Evolutionary conservation across 2,329 filamentous ascomycete genomes (phyloP).

Genomic region (Hypoxylon sp.): DNA sequence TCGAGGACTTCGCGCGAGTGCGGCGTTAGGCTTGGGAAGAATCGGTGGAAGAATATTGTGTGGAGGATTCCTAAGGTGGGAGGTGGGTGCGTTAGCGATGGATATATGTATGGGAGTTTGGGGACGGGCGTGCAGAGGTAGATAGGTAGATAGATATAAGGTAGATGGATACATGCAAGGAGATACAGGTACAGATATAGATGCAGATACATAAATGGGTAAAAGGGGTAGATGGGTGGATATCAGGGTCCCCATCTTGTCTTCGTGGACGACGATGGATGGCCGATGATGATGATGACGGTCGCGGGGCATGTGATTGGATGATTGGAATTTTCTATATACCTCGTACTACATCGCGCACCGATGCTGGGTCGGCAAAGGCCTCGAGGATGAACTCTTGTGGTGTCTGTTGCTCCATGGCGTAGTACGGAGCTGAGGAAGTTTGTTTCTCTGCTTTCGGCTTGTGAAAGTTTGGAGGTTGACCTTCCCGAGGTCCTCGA

Average conservation of each 20-base stretch:
- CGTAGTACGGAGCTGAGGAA: constrained; percentile 27
- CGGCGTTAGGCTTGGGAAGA: constrained; percentile 89
- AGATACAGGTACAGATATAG: too few relatives aligned
- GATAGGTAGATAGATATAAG: constrained; percentile 56
- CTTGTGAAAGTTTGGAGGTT: constrained; percentile 23
- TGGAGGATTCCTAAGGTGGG: constrained; percentile 81
- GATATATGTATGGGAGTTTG: background rate
- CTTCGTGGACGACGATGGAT: constrained; percentile 34
- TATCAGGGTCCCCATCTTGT: constrained; percentile 26
- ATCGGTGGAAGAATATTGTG: constrained; percentile 98
- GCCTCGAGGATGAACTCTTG: constrained; percentile 95
- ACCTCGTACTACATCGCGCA: constrained; percentile 94
- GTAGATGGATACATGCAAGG: too few relatives aligned
- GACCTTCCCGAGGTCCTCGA: constrained; percentile 33
- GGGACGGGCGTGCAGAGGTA: background rate
- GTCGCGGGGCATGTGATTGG: constrained; percentile 40
- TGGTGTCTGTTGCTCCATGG: constrained; percentile 69
- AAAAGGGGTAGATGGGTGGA: constrained; percentile 12
- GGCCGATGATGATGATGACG: constrained; percentile 30
- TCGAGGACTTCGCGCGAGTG: constrained; percentile 90
- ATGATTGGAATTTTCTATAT: constrained; percentile 14
- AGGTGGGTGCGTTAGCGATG: constrained; percentile 21
- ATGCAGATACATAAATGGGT: constrained; percentile 11
- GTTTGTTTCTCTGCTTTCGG: constrained; percentile 16
- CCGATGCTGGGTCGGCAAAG: constrained; percentile 89